phyloP scores from a whole-genome alignment of 148 eudicot species.

The Agrostemma githago region DNA sequence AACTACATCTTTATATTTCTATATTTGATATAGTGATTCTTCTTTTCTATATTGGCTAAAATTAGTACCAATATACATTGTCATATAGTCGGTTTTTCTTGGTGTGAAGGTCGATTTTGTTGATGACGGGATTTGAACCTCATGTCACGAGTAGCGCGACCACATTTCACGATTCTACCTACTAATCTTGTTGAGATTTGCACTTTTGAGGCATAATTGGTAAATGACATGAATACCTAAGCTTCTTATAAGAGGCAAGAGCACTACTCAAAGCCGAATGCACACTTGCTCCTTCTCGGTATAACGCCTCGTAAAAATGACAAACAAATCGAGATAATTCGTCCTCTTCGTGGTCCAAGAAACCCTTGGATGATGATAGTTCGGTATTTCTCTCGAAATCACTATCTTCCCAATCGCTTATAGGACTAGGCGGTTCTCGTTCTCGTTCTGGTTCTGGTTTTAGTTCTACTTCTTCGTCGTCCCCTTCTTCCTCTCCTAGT shows the following conservation, averaged over 20 bases:
- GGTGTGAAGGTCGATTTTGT: no score
- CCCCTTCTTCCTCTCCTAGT: slow-evolving; percentile 82
- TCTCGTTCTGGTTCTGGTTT: slow-evolving; percentile 9
- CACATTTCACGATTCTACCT: no score
- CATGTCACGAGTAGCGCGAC: background rate
- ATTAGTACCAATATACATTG: slow-evolving; percentile 2
- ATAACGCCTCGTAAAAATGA: slow-evolving; percentile 60
- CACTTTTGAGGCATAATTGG: slow-evolving; percentile 38
- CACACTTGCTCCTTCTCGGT: slow-evolving; percentile 53
- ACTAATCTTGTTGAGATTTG: no score
- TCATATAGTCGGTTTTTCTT: no score
- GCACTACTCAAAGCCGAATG: slow-evolving; percentile 60
- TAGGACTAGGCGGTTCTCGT: slow-evolving; percentile 55
- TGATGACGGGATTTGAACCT: background rate
- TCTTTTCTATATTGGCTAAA: background rate
- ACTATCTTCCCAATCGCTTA: slow-evolving; percentile 95
- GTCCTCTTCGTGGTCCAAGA: slow-evolving; percentile 85
- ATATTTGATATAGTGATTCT: slow-evolving; percentile 10
- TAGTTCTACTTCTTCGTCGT: slow-evolving; percentile 63
- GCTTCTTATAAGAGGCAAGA: slow-evolving; percentile 57
- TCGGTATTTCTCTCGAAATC: slow-evolving; percentile 66
- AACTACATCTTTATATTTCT: slow-evolving; percentile 2
- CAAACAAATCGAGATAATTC: slow-evolving; percentile 72
- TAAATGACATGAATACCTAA: slow-evolving; percentile 79
- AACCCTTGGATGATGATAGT: slow-evolving; percentile 23